Evolutionary conservation across 257 asterid genomes (phyloP), one percentile per base, ranked within the genome.

Genomic region (Primulina eburnea): DNA sequence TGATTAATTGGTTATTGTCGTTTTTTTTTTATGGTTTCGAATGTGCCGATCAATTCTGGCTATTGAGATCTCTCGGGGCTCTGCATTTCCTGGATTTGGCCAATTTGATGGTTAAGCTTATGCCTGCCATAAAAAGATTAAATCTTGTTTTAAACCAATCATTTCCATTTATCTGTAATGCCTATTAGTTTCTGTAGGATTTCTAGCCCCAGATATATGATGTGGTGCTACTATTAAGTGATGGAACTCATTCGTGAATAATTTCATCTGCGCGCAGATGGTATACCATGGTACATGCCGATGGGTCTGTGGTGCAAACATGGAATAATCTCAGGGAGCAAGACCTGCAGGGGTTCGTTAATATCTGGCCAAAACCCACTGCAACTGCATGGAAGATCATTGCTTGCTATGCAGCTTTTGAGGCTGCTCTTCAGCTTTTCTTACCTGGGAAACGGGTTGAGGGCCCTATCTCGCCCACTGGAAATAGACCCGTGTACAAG

Each of bases 271-370:
- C 69, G 40, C 76, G 79, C 86, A 92, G 98, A 82, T 92, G 98
- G 98, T 92, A 92, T 73, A 88, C 97, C 28, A 92, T 90, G 95
- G 98, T 92, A 57, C 96, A 90, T 73, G 97, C 98, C 6, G 92
- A 92, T 77, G 98, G 98, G 29, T 92, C 97, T 38, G 76, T 88
- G 29, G 60, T 85, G 84, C 92, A 87, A 76, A 85, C 98, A 20
- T 86, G 76, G 71, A 75, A 79, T 67, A 87, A 80, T 79, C 80
- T 92, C 3, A 79, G 75, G 81, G 84, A 84, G 62, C 74, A 90
- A 82, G 98, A 97, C 28, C 77, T 90, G 24, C 81, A 84, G 70
- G 98, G 95, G 24, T 79, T 92, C 63, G 47, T 86, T 57, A 57
- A 81, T 63, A 85, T 92, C 72, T 92, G 92, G 93, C 98, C 98